Conservation (phyloP, 495 filamentous ascomycete genomes). For the Mytilinidion resinicola region DNA sequence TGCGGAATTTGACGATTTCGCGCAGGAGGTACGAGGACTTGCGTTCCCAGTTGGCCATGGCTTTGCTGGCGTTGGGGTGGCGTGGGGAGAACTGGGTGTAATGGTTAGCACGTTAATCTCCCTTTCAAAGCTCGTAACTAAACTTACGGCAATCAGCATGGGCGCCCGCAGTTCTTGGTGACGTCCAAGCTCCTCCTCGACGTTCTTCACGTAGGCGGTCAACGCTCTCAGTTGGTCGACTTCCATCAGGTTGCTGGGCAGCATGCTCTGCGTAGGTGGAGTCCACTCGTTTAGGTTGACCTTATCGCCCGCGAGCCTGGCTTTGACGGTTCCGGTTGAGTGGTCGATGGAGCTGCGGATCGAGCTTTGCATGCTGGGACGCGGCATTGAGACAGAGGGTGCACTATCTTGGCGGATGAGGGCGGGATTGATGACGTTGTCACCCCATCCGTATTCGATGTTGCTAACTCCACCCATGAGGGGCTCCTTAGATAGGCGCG, state of each 20-base stretch:
- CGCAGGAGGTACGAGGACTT: constrained; percentile 84
- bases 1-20: constrained; percentile 96
- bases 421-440: constrained; percentile 73
- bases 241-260: constrained; percentile 69
- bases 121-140: background rate
- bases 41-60: constrained; percentile 93
- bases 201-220: constrained; percentile 69
- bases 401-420: constrained; percentile 44
- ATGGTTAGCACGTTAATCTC: constrained; percentile 1
- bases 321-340: constrained; percentile 43
- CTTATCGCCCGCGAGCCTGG: constrained; percentile 77
- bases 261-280: constrained; percentile 87
- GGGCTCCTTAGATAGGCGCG: constrained; percentile 85
- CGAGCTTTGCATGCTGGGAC: constrained; percentile 62
- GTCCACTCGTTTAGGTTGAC: constrained; percentile 84
- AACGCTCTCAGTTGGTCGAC: constrained; percentile 73
- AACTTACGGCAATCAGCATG: constrained; percentile 71
- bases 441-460: constrained; percentile 95
- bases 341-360: constrained; percentile 69
- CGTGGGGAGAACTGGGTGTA: constrained; percentile 65
- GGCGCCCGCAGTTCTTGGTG: constrained; percentile 81
- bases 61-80: constrained; percentile 70
- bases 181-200: constrained; percentile 75
- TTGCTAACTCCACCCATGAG: constrained; percentile 90
- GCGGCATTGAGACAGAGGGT: constrained; percentile 35